phyloP scores from a whole-genome alignment of 441 rosid species.

The Brassica balearica region DNA sequence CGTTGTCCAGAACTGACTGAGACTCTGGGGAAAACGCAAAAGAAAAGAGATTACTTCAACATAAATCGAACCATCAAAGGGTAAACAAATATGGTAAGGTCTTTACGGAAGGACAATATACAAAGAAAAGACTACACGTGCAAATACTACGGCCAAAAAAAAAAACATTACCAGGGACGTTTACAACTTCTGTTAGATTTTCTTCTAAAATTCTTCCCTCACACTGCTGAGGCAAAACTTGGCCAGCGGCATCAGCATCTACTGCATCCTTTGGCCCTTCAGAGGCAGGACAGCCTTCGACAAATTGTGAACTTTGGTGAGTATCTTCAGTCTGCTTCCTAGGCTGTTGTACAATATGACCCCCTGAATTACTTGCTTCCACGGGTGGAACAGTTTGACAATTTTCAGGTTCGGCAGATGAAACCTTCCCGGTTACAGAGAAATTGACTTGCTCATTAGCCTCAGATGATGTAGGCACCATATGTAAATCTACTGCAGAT shows the following conservation, averaged over 20 bases:
- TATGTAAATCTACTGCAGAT: conserved; percentile 44
- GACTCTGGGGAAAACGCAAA: conserved; percentile 32
- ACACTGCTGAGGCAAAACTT: too few relatives aligned
- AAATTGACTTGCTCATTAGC: conserved; percentile 26
- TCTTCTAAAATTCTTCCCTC: too few relatives aligned
- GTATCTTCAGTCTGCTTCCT: conserved; percentile 39
- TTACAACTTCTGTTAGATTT: conserved; percentile 26
- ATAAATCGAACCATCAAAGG: conserved; percentile 20
- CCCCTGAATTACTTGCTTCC: conserved; percentile 49
- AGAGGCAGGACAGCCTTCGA: conserved; percentile 43
- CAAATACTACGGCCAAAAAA: conserved; percentile 13
- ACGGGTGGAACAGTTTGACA: conserved; percentile 42
- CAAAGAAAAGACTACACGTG: conserved; percentile 16
- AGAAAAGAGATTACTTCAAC: not conserved
- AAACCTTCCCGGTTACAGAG: conserved; percentile 36
- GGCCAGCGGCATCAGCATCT: too few relatives aligned
- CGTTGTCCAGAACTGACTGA: conserved; percentile 18
- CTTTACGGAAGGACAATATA: not conserved
- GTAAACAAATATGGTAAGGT: conserved; percentile 9
- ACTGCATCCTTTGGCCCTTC: conserved; percentile 31
- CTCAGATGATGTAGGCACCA: conserved; percentile 44
- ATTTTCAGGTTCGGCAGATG: conserved; percentile 40
- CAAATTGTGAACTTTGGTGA: conserved; percentile 41
- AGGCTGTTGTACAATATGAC: conserved; percentile 41
- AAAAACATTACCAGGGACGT: conserved; percentile 57